These are phyloP conservation scores for Colletotrichum brevisporum DNA, from an alignment of 2,329 filamentous ascomycete genomes.

Conservation along the genomic window DNA sequence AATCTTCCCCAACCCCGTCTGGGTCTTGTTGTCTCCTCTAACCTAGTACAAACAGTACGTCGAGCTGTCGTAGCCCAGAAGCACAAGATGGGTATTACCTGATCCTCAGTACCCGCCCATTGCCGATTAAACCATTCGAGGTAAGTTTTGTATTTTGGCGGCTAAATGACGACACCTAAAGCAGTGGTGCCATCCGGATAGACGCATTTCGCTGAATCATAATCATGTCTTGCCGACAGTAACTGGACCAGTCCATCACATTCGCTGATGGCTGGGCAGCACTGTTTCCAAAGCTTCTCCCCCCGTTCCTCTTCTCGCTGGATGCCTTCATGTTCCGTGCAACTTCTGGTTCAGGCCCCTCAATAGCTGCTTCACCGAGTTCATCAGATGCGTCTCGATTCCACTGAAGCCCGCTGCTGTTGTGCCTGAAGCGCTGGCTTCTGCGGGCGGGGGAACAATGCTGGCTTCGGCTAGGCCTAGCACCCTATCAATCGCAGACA, in stretches of 20 bases:
- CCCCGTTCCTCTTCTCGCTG: neutral
- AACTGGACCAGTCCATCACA: neutral
- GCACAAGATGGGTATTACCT: neutral
- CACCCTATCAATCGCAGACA: slow-evolving; percentile 66
- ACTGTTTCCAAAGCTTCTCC: slow-evolving; percentile 1
- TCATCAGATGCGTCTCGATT: slow-evolving; percentile 58
- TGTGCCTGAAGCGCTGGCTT: slow-evolving; percentile 30
- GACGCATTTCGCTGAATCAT: slow-evolving; percentile 36
- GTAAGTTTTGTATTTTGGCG: slow-evolving; percentile 31
- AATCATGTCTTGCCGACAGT: slow-evolving; percentile 32
- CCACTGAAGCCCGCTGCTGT: slow-evolving; percentile 51
- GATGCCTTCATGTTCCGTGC: slow-evolving; percentile 28
- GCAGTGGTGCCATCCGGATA: slow-evolving; percentile 15
- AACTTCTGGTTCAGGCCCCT: slow-evolving; percentile 57
- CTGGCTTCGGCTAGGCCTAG: slow-evolving; percentile 63
- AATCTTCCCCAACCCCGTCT: too few species aligned
- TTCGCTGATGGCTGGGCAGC: neutral
- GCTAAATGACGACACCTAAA: slow-evolving; percentile 27
- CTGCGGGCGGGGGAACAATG: slow-evolving; percentile 50
- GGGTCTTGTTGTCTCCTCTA: too few species aligned
- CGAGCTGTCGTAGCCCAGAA: too few species aligned
- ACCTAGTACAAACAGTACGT: too few species aligned
- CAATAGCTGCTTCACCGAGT: slow-evolving; percentile 56
- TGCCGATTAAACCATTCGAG: slow-evolving; percentile 19
- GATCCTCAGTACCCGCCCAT: neutral